phyloP scores from a whole-genome alignment of 768 basidiomycete genomes.

The Sarcodon sp. region DNA sequence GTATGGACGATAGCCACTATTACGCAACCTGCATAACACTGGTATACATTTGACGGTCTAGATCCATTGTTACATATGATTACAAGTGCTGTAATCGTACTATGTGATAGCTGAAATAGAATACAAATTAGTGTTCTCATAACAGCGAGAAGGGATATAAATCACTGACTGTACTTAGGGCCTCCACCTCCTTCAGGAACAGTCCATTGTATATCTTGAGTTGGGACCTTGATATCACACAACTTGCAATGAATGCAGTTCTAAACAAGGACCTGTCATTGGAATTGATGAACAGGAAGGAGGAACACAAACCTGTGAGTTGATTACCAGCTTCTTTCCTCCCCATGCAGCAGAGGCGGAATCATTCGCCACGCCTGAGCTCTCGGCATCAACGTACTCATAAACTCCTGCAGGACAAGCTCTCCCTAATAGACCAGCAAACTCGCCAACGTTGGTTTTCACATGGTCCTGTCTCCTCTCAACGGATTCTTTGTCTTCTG shows the following conservation, averaged over 20 bases:
- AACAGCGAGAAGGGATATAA: too few relatives aligned
- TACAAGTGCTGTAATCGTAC: too few relatives aligned
- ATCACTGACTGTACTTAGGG: slow-evolving; percentile 78
- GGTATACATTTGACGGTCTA: too few relatives aligned
- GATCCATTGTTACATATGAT: too few relatives aligned
- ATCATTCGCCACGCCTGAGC: slow-evolving; percentile 14
- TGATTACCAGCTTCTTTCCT: slow-evolving; percentile 89
- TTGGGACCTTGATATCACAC: slow-evolving; percentile 93
- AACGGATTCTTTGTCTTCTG: slow-evolving; percentile 26
- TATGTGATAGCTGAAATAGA: too few relatives aligned
- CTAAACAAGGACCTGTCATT: slow-evolving; percentile 23
- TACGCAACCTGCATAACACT: too few relatives aligned
- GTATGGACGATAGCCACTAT: too few relatives aligned
- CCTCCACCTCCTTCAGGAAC: slow-evolving; percentile 96
- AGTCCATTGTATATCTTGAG: slow-evolving; percentile 94
- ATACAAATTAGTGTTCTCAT: too few relatives aligned
- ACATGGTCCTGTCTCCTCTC: slow-evolving; percentile 53
- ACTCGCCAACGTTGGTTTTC: slow-evolving; percentile 58
- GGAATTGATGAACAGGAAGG: slow-evolving; percentile 12
- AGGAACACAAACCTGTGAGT: slow-evolving; percentile 63
- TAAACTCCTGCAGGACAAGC: slow-evolving; percentile 96
- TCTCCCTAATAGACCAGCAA: slow-evolving; percentile 75
- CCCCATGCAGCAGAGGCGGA: slow-evolving; percentile 43
- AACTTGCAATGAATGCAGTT: slow-evolving; percentile 92
- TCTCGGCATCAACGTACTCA: slow-evolving; percentile 80